Percentiles rank a stretch among this genome's conserved stretches.
phyloP scores from a whole-genome alignment of 768 basidiomycete species.

The Phlegmacium glaucopus region DNA sequence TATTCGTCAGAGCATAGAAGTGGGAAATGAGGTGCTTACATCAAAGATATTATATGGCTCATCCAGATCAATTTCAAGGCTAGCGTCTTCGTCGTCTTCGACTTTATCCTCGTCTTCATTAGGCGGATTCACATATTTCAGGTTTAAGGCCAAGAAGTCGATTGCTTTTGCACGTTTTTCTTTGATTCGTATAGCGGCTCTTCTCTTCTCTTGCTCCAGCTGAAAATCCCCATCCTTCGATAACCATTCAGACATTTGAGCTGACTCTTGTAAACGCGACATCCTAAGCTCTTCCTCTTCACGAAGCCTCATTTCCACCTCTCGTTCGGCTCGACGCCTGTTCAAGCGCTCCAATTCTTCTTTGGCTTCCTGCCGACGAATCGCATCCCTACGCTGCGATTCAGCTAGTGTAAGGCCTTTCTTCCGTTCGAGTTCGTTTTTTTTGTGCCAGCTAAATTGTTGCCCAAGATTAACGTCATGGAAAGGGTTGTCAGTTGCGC shows the following conservation, averaged over 20 bases:
- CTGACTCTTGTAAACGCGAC: conserved; percentile 88
- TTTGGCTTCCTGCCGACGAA: conserved; percentile 86
- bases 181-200: conserved; percentile 91
- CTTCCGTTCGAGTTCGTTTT: conserved; percentile 93
- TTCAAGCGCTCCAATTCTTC: conserved; percentile 94
- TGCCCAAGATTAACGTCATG: conserved; percentile 95
- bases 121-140: conserved; percentile 82
- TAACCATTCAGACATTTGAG: conserved; percentile 98
- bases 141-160: conserved; percentile 93
- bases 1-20: conserved; percentile 8
- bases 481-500: conserved; percentile 96
- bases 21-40: conserved; percentile 42
- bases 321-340: conserved; percentile 84
- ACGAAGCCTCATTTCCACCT: conserved; percentile 80
- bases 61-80: conserved; percentile 95
- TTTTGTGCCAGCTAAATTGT: conserved; percentile 99
- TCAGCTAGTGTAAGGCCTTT: conserved; percentile 78
- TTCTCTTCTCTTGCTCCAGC: conserved; percentile 85
- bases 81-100: conserved; percentile 70
- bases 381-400: conserved; percentile 71
- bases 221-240: conserved; percentile 97
- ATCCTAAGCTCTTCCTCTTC: conserved; percentile 93
- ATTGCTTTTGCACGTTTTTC: conserved; percentile 99
- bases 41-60: conserved; percentile 98
- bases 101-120: conserved; percentile 56